phyloP scores from a whole-genome alignment of 495 filamentous ascomycete genomes.

The Pyrenula aspistea region DNA sequence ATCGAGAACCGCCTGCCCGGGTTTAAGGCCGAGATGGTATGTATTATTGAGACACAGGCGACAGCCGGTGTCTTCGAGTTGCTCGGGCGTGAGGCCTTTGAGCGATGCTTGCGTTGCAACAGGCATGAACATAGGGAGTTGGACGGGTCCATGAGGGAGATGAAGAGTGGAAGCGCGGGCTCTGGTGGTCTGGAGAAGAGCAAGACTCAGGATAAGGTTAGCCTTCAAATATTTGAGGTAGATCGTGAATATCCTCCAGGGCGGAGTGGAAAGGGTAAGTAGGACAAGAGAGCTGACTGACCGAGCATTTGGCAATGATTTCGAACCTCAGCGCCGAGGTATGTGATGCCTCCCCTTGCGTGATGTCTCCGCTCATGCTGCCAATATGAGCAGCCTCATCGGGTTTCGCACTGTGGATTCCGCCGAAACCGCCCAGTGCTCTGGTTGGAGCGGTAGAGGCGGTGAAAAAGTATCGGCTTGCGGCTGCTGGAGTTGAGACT shows the following conservation, averaged over 20 bases:
- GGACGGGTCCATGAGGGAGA: conserved; percentile 83
- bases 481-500: background rate
- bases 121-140: conserved; percentile 92
- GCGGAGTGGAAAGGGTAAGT: background rate
- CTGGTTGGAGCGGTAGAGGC: background rate
- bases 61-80: conserved; percentile 79
- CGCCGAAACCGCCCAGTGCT: background rate
- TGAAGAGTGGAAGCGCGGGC: conserved; percentile 82
- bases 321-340: conserved; percentile 71
- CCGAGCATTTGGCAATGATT: conserved; percentile 70
- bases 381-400: background rate
- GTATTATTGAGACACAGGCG: conserved; percentile 93
- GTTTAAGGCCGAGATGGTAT: conserved; percentile 91
- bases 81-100: conserved; percentile 87
- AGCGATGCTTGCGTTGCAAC: conserved; percentile 95
- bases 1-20: conserved; percentile 79
- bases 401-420: background rate
- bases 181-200: conserved; percentile 64
- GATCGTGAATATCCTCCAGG: too few species aligned
- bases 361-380: conserved; percentile 14
- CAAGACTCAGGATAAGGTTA: background rate
- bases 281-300: conserved; percentile 26
- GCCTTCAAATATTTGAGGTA: background rate
- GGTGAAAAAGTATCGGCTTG: background rate
- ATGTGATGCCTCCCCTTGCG: conserved; percentile 6